Base-by-base conservation (phyloP, 441 rosid genomes). In the Cnidoscolus chayamansa region DNA sequence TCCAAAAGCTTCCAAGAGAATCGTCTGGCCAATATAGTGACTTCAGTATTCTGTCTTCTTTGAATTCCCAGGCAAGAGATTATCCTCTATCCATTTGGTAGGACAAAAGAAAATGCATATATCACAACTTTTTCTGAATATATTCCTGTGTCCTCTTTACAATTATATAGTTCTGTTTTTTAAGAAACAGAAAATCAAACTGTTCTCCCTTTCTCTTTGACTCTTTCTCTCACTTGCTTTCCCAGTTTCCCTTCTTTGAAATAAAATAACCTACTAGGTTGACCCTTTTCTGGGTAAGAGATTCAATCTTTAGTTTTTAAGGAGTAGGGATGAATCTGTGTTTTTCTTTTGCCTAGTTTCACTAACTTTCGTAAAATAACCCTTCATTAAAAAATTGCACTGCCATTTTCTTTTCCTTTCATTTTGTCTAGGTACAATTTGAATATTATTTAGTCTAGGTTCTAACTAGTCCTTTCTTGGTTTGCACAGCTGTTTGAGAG, bases 11-110 rank as follows among this genome's bases (percentile, higher is more conserved):
- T 75, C 76, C 90, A 51, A 88, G 92, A 82, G 93, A 87, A 84
- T 88, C 86, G 70, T 88, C 98, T 74, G 88, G 99, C 73, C 95
- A 88, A 66, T 88, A 85, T 77, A 93, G 94, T 57, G 98, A 93
- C 78, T 90, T 93, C 81, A 81, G 78, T 79, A 86, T 93, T 81
- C 90, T 96, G 62, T 93, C 99, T 73, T 96, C 99, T 72, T 86
- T 96, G 81, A 96, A 93, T 86, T 91, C 96, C 77, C 99, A 96
- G 95, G 99, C 91, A 87, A 80, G 79, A 67, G 49, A 67, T 72
- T 20, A 66, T 37, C 58, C 58, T 9, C 37, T 47, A 31, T 40
- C 30, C 65, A 12, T 57, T 65, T 72, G 31, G 68, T 70, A 45
- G 30, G 31, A 37, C 40, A 71, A 73, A 40, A 70, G 10, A 11